A percentile compares a stretch with the other conserved stretches of the same genome.
Evolutionary conservation across 2,329 filamentous ascomycete genomes (phyloP).

Genomic region (Fusarium buxicola): DNA sequence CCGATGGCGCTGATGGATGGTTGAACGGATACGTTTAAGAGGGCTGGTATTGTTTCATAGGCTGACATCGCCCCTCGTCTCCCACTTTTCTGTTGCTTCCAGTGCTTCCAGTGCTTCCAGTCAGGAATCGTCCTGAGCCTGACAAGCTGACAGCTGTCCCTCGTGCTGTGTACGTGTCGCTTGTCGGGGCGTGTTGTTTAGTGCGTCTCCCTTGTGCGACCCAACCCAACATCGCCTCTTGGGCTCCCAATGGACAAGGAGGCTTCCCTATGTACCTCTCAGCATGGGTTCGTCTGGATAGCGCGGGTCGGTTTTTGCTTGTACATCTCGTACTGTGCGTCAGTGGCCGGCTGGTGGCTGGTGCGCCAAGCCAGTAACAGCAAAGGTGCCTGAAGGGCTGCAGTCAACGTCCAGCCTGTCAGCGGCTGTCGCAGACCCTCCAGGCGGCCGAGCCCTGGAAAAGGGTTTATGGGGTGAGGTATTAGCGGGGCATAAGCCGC

Average conservation of each 20-base stretch:
- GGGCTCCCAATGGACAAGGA: slow-evolving; percentile 11
- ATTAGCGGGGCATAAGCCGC: not conserved
- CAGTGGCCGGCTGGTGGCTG: slow-evolving; percentile 21
- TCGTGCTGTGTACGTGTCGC: slow-evolving; percentile 13
- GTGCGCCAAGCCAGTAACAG: slow-evolving; percentile 14
- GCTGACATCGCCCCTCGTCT: slow-evolving; percentile 23
- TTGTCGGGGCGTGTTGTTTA: slow-evolving; percentile 14
- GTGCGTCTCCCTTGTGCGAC: slow-evolving; percentile 12
- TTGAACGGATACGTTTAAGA: slow-evolving; percentile 24
- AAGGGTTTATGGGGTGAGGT: slow-evolving; percentile 23
- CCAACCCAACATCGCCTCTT: not conserved
- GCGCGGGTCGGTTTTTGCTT: slow-evolving; percentile 4
- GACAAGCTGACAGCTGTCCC: slow-evolving; percentile 32
- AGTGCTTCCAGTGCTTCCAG: slow-evolving; percentile 15
- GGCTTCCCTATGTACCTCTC: slow-evolving; percentile 8
- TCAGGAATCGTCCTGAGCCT: slow-evolving; percentile 25
- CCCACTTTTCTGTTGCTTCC: slow-evolving; percentile 19
- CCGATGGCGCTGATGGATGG: slow-evolving; percentile 22
- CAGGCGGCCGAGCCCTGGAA: slow-evolving; percentile 9
- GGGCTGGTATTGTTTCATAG: slow-evolving; percentile 38
- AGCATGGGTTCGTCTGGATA: slow-evolving; percentile 29
- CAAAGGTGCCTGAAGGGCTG: slow-evolving; percentile 11
- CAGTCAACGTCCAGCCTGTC: slow-evolving; percentile 24
- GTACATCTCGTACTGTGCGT: slow-evolving; percentile 28
- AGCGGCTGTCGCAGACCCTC: slow-evolving; percentile 22